Evolutionary conservation across 2,329 filamentous ascomycete species (phyloP).

Genomic region (Xylariaceae sp.): DNA sequence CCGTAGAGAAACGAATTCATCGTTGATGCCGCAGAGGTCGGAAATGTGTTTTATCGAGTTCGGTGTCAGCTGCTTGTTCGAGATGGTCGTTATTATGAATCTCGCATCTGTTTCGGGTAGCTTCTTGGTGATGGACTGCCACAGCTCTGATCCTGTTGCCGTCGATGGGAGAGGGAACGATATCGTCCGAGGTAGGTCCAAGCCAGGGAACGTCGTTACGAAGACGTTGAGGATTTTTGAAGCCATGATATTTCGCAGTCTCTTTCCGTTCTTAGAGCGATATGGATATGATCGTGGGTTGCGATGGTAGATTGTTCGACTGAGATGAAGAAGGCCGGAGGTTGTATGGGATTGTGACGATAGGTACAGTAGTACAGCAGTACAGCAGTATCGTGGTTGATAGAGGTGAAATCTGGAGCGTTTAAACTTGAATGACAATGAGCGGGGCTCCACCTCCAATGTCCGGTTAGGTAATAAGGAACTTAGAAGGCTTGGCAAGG

Average conservation of each 20-base stretch:
- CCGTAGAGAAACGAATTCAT: slow-evolving; percentile 75
- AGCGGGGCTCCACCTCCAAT: too few relatives aligned
- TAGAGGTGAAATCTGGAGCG: too few relatives aligned
- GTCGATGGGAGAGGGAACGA: slow-evolving; percentile 65
- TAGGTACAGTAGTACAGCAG: too few relatives aligned
- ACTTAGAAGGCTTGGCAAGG: too few relatives aligned
- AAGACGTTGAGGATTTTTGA: slow-evolving; percentile 68
- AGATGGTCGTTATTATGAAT: slow-evolving; percentile 76
- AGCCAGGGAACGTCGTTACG: slow-evolving; percentile 75
- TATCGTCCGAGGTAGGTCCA: slow-evolving; percentile 76
- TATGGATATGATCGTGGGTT: background rate
- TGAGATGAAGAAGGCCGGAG: background rate
- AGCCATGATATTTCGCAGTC: slow-evolving; percentile 46
- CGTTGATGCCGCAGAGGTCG: slow-evolving; percentile 50
- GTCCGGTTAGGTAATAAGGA: too few relatives aligned
- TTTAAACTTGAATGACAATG: too few relatives aligned
- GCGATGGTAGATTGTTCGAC: slow-evolving; percentile 29
- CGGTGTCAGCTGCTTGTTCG: slow-evolving; percentile 62
- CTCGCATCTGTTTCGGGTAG: slow-evolving; percentile 52
- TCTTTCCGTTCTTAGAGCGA: background rate
- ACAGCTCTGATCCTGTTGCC: slow-evolving; percentile 63
- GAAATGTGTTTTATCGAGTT: slow-evolving; percentile 52
- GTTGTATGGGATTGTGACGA: too few relatives aligned
- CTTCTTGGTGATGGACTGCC: slow-evolving; percentile 54
- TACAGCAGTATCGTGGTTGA: too few relatives aligned